Conservation (phyloP, 1,139 yeast species). For the Hemisphaericaspora xylanilytica region DNA sequence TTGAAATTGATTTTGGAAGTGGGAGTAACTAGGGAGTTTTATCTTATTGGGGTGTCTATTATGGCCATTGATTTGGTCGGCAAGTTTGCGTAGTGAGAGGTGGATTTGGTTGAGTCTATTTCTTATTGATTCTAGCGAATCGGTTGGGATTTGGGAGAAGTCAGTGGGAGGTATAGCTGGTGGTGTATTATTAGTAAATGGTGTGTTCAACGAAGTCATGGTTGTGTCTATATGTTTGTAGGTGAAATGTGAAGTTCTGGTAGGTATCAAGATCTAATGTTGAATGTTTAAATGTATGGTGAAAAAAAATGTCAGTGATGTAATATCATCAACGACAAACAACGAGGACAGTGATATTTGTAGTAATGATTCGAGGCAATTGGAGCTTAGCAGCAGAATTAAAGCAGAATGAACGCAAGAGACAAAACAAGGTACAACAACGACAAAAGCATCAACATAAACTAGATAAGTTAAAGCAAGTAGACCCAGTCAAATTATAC, state of each 20-base stretch:
- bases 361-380: slow-evolving; percentile 39
- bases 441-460: slow-evolving; percentile 37
- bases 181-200: slow-evolving; percentile 10
- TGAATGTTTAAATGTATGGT: not conserved
- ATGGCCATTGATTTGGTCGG: slow-evolving; percentile 43
- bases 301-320: not conserved
- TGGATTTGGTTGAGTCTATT: slow-evolving; percentile 46
- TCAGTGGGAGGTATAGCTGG: slow-evolving; percentile 15
- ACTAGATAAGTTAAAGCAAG: slow-evolving; percentile 24
- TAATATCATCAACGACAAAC: not conserved
- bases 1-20: slow-evolving; percentile 74
- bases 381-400: slow-evolving; percentile 45
- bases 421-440: slow-evolving; percentile 36
- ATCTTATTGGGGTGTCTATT: slow-evolving; percentile 39
- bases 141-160: slow-evolving; percentile 33
- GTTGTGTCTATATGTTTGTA: not conserved
- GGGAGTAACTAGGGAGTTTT: slow-evolving; percentile 41
- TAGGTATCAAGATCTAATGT: too few relatives aligned
- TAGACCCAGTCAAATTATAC: slow-evolving; percentile 37
- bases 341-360: not conserved
- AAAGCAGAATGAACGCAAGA: slow-evolving; percentile 36
- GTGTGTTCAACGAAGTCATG: slow-evolving; percentile 13
- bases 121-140: slow-evolving; percentile 42
- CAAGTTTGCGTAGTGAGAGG: slow-evolving; percentile 40
- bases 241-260: not conserved